Conservation (phyloP, 805 yeast genomes). For the Yarrowia sp. region DNA sequence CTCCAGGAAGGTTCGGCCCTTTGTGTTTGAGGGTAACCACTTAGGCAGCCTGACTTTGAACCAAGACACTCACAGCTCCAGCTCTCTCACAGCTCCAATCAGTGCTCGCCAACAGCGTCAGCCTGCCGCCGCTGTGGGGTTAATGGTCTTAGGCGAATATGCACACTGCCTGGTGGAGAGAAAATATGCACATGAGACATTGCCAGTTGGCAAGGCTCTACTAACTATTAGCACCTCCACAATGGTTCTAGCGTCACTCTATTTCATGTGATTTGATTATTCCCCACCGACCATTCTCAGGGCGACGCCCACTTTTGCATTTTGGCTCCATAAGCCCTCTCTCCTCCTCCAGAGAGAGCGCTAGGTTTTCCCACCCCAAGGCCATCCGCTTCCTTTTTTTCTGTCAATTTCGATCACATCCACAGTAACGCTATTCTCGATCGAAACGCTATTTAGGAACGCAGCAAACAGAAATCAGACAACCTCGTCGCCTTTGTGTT, state of each 20-base stretch:
- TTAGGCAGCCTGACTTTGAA: background rate
- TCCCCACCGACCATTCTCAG: background rate
- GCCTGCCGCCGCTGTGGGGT: conserved; percentile 6
- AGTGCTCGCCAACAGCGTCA: background rate
- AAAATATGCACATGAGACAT: background rate
- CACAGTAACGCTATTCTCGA: background rate
- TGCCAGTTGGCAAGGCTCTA: background rate
- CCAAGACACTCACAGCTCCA: conserved; percentile 1
- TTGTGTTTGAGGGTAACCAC: conserved; percentile 3
- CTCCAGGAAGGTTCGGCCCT: background rate
- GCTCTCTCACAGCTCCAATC: background rate
- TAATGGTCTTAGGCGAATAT: conserved; percentile 1
- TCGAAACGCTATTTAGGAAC: background rate
- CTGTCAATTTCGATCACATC: conserved; percentile 1
- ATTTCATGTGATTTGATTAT: background rate
- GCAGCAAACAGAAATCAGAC: conserved; percentile 24
- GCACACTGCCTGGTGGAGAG: background rate
- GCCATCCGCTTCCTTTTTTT: background rate
- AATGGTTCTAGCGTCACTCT: background rate
- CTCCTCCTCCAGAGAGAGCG: background rate
- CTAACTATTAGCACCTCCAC: no score
- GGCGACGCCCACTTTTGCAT: background rate
- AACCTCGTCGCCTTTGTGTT: background rate
- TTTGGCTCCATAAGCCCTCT: background rate
- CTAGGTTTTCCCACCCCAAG: background rate